phyloP scores from a whole-genome alignment of 257 asterid genomes.

The Solanum rostratum region DNA sequence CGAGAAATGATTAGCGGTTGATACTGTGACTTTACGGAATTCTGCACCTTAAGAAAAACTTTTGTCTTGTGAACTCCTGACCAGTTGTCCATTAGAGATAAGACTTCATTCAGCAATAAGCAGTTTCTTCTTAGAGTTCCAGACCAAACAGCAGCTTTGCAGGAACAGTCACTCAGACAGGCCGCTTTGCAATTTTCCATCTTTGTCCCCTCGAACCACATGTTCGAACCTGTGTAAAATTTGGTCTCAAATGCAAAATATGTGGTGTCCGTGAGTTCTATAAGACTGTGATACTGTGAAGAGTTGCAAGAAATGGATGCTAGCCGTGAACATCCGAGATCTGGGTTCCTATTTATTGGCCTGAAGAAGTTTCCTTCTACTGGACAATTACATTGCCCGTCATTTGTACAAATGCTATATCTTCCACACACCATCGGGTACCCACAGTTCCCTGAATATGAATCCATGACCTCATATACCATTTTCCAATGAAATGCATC shows the following conservation, averaged over 20 bases:
- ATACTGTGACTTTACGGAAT: neutral
- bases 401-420: neutral
- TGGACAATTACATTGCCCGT: neutral
- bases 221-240: too few species aligned
- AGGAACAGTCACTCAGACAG: neutral
- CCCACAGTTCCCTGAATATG: neutral
- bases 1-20: neutral
- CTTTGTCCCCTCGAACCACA: neutral
- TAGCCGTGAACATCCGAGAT: neutral
- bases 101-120: neutral
- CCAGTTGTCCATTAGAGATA: neutral
- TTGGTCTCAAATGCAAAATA: neutral
- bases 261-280: neutral
- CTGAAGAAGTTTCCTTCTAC: neutral
- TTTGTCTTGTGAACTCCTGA: neutral
- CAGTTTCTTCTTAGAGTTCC: neutral
- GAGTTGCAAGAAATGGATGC: neutral
- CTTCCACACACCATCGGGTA: slow-evolving; percentile 4
- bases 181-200: neutral
- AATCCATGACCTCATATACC: neutral
- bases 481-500: neutral
- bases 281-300: neutral
- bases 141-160: neutral
- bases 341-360: neutral
- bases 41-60: neutral